These are phyloP conservation scores for Hemileccinum impolitum DNA, from an alignment of 768 basidiomycete species.

Conservation along the genomic window DNA sequence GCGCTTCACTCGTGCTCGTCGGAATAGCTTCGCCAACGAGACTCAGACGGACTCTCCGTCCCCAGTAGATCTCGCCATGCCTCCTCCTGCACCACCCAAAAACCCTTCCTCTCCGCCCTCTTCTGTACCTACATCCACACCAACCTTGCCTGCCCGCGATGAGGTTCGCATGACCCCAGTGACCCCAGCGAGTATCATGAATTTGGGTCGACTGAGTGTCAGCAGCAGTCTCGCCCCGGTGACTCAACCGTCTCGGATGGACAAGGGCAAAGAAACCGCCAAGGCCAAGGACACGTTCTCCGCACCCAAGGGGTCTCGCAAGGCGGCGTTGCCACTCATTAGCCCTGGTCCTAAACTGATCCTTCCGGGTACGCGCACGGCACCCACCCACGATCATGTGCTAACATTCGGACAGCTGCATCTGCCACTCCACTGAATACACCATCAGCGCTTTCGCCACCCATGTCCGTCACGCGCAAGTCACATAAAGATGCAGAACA, in stretches of 20 bases:
- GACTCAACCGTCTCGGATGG: constrained; percentile 14
- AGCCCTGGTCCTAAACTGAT: constrained; percentile 68
- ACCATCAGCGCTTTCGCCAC: constrained; percentile 30
- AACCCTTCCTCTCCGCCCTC: constrained; percentile 16
- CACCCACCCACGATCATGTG: neutral
- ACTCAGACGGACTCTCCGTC: constrained; percentile 61
- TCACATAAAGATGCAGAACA: constrained; percentile 98
- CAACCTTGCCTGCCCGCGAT: constrained; percentile 11
- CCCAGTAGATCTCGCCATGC: constrained; percentile 87
- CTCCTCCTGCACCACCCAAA: constrained; percentile 67
- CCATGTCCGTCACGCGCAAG: constrained; percentile 58
- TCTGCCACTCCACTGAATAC: constrained; percentile 27
- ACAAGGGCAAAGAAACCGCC: constrained; percentile 29
- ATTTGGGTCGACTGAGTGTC: constrained; percentile 64
- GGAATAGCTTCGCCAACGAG: constrained; percentile 41
- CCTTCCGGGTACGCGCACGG: constrained; percentile 53
- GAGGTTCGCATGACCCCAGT: constrained; percentile 60
- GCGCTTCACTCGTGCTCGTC: constrained; percentile 41
- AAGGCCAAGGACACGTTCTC: constrained; percentile 28
- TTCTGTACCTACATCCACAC: constrained; percentile 1
- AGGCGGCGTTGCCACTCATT: constrained; percentile 31
- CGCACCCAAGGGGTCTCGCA: constrained; percentile 25
- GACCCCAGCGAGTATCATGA: constrained; percentile 92
- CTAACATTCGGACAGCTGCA: constrained; percentile 30
- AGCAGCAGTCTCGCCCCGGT: constrained; percentile 41